phyloP scores from a whole-genome alignment of 148 eudicot genomes.

The Beta vulgaris region DNA sequence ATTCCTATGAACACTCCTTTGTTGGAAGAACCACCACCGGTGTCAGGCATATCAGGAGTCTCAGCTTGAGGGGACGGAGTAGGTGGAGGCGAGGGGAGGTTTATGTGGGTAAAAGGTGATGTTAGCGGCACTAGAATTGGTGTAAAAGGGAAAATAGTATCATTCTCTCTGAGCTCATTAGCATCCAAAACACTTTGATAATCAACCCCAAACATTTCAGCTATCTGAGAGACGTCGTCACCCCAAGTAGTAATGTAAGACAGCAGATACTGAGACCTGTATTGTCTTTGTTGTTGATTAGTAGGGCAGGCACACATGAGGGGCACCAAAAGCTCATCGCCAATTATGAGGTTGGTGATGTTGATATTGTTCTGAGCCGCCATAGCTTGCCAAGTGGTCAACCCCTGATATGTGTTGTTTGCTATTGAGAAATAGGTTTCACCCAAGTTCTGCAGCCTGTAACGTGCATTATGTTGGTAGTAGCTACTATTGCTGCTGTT shows the following conservation, averaged over 20 bases:
- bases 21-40: conserved; percentile 35
- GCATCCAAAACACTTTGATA: conserved; percentile 38
- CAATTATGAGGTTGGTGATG: neutral
- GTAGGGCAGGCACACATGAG: conserved; percentile 77
- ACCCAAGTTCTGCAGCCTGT: conserved; percentile 21
- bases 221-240: conserved; percentile 32
- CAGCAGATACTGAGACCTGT: conserved; percentile 45
- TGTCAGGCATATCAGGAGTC: conserved; percentile 25
- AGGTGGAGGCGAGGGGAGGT: conserved; percentile 28
- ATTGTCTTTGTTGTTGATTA: conserved; percentile 31
- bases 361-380: conserved; percentile 36
- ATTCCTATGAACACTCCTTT: conserved; percentile 51
- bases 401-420: conserved; percentile 54
- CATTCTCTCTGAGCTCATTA: conserved; percentile 38
- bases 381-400: conserved; percentile 63
- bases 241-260: conserved; percentile 41
- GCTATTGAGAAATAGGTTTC: conserved; percentile 56
- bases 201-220: conserved; percentile 37
- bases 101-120: conserved; percentile 36
- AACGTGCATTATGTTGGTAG: conserved; percentile 57
- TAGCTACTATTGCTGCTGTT: conserved; percentile 20
- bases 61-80: conserved; percentile 23
- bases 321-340: conserved; percentile 41
- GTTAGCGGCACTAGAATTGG: conserved; percentile 58
- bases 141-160: conserved; percentile 49